Conservation (phyloP, 2,329 filamentous ascomycete species). For the Diaporthe sp. region DNA sequence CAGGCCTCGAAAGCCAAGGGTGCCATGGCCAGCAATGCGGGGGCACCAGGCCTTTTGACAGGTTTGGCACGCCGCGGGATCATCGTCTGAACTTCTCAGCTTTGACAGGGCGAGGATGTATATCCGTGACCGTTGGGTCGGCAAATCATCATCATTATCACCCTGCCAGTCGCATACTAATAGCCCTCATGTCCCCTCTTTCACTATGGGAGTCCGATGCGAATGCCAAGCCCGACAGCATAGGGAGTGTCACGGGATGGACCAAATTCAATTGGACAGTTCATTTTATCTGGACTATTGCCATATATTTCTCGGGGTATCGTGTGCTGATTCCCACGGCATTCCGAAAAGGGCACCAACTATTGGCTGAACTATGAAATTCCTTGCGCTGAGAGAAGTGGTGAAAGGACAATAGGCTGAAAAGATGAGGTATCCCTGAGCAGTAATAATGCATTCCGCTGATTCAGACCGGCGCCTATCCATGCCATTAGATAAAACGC, state of each 20-base stretch:
- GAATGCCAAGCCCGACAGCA: neutral
- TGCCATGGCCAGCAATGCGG: neutral
- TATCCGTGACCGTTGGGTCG: neutral
- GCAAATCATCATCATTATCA: neutral
- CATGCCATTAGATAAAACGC: conserved; percentile 9
- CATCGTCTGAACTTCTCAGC: conserved; percentile 11
- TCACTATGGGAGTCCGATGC: neutral
- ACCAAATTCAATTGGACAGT: neutral
- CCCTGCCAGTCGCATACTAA: neutral
- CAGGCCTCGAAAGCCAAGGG: neutral
- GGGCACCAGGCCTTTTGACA: neutral
- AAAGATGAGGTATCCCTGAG: conserved; percentile 4
- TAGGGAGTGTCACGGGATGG: neutral
- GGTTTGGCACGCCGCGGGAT: neutral
- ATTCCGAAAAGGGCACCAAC: neutral
- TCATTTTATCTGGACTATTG: neutral
- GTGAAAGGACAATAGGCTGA: neutral
- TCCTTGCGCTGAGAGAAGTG: neutral
- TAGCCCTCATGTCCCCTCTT: neutral
- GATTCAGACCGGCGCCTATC: neutral
- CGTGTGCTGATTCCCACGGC: neutral
- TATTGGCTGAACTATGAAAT: neutral
- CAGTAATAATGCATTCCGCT: neutral
- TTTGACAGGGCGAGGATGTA: neutral
- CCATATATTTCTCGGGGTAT: neutral